Evolutionary conservation across 1,284 basidiomycete species (phyloP), one percentile per base, ranked within the genome.

Genomic region (Heterobasidion occidentale): DNA sequence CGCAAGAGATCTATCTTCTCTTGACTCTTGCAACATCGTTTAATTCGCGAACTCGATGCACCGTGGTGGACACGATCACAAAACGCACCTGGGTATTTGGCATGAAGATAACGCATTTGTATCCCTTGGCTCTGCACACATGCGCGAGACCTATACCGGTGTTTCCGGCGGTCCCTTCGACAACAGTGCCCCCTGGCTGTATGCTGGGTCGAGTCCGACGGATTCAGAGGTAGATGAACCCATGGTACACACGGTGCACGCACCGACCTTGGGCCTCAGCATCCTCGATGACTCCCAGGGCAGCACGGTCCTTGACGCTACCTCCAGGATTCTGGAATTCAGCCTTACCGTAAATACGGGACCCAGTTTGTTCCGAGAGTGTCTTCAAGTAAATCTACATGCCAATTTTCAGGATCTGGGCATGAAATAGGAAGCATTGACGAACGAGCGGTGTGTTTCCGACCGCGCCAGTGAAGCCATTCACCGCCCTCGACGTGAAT

Each of bases 91-190:
- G 94, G 1, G 88, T 93, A 72, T 98, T 82, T 52, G 96, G 96
- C 96, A 99, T 98, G 81, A 94, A 99, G 68, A 99, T 99, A n/a
- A 99, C 95, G 68, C 96, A 98, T 70, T 88, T 90, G 78, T 99
- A 99, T 3, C 97, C 95, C 63, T 82, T 85, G 33, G 92, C 84
- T 64, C 96, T 79, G 74, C 96, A 98, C 55, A 98, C 92, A 67
- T 95, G 94, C 5, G 95, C 94, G 38, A 98, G 81, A 50, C 95
- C 95, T 61, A 98, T 98, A 53, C 95, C 96, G 7, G 96, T 99
- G 76, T 99, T 99, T n/a, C 96, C 96, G 36, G 96, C 96, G 0
- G 96, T 99, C 2, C 96, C 96, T 73, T 99, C 96, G 11, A 99
- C 94, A 57, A 99, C 87, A 0, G 94, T 98, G 2, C 96, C 96